Evolutionary conservation across 495 filamentous ascomycete genomes (phyloP).

Genomic region (Hyaloscypha bicolor): DNA sequence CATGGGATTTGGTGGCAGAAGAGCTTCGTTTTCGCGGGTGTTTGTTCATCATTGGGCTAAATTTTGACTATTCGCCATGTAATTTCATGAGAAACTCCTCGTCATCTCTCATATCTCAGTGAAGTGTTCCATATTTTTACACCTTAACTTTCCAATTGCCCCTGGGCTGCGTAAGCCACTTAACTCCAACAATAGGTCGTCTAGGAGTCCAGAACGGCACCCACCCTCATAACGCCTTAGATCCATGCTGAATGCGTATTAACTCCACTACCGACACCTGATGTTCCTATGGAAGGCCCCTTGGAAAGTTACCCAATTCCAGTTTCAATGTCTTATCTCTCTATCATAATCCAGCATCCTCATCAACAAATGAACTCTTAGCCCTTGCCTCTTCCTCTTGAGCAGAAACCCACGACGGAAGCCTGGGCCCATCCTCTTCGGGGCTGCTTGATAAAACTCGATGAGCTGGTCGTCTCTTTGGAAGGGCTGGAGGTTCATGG

Average conservation of each 20-base stretch:
- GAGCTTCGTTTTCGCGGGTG: too few species aligned
- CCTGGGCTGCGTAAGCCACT: not conserved
- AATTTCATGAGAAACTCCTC: too few species aligned
- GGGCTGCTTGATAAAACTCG: slow-evolving; percentile 30
- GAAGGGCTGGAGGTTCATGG: slow-evolving; percentile 20
- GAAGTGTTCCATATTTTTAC: not conserved
- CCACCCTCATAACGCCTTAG: not conserved
- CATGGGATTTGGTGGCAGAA: too few species aligned
- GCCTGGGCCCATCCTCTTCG: slow-evolving; percentile 32
- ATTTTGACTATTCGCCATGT: too few species aligned
- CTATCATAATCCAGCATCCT: slow-evolving; percentile 27
- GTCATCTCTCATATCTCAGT: not conserved
- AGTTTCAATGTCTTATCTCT: not conserved
- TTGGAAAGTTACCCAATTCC: too few species aligned
- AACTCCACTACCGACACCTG: not conserved
- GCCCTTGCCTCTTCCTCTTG: slow-evolving; percentile 40
- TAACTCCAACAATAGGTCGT: not conserved
- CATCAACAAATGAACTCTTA: slow-evolving; percentile 37
- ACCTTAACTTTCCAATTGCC: not conserved
- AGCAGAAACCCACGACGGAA: slow-evolving; percentile 36
- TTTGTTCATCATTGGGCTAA: too few species aligned
- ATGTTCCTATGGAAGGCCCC: not conserved
- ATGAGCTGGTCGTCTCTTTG: slow-evolving; percentile 26
- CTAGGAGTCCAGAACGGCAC: not conserved
- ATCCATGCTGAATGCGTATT: not conserved